Evolutionary conservation across 2,329 filamentous ascomycete genomes (phyloP), one percentile per base, ranked within the genome.

Genomic region (Dendrostoma leiphaemia): DNA sequence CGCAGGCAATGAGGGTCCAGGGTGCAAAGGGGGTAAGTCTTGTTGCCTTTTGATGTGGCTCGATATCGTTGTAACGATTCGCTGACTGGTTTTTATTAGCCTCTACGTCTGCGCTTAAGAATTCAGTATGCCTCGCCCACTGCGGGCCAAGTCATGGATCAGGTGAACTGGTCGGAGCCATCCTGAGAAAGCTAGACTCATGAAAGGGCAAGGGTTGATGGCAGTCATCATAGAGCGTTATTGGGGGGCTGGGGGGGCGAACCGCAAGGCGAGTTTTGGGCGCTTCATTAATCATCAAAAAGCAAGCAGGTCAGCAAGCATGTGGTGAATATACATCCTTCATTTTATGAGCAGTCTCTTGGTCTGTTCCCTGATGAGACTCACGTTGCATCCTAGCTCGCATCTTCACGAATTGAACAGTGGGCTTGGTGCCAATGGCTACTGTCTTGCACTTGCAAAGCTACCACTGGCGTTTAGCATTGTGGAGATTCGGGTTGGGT

Each of bases 111-210:
- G 63, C 86, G 94, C 66, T 76, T 99, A 65, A 91, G 91, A 73
- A 83, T 99, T 65, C 85, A 83, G 54, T 97, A 91, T 69, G 76
- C 82, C 31, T 88, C 89, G 69, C 84, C 88, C 54, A 81, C 83
- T 54, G 83, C 78, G 23, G 85, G 85, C 49, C 81, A 87, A 59
- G 80, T 95, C 17, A 88, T 88, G 68, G 94, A 99, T 66, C 92
- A 97, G 73, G 91, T 97, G 55, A 95, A 97, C 75, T 99, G 94
- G 94, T 87, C 89, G 28, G 94, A 99, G 73, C 86, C 91, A 52
- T 78, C 73, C 48, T 76, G 54, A 66, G 31, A 32, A 4, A 12
- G 28, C 19, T 12, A 13, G 7, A 32, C 21, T 32, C 23, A 28
- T 15, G 19, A 19, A 54, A 35, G 48, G 37, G 38, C n/a, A 45